Conservation (phyloP, 805 yeast genomes). For the Lipomyces yamanashiensis region DNA sequence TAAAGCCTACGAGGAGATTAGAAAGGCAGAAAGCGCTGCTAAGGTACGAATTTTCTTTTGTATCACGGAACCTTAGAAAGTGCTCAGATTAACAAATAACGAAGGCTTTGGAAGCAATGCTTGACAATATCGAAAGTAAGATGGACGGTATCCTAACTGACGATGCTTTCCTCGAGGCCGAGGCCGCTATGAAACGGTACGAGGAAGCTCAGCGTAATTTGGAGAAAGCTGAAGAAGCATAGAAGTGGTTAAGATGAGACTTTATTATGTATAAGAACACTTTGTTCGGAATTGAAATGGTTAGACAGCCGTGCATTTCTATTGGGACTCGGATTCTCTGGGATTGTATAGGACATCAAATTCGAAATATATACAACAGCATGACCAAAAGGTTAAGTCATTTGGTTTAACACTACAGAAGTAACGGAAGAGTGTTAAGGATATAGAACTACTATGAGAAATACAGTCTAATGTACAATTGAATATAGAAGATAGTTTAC, state of each 20-base stretch:
- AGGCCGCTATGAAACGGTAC: slow-evolving; percentile 28
- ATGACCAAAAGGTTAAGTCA: too few species aligned
- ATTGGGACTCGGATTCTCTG: too few species aligned
- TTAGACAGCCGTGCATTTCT: too few species aligned
- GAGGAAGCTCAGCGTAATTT: slow-evolving; percentile 9
- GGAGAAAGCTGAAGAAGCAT: neutral
- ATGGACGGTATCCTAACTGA: slow-evolving; percentile 31
- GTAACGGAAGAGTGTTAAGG: too few species aligned
- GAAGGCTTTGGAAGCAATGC: slow-evolving; percentile 33
- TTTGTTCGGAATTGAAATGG: too few species aligned
- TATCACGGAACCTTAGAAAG: too few species aligned
- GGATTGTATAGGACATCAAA: too few species aligned
- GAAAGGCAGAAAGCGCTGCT: slow-evolving; percentile 37
- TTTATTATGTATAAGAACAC: neutral
- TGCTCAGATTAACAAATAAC: neutral
- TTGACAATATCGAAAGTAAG: slow-evolving; percentile 33
- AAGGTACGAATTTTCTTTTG: slow-evolving; percentile 10
- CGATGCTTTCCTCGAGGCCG: slow-evolving; percentile 33
- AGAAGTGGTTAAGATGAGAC: neutral
- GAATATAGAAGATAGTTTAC: neutral
- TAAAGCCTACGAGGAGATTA: slow-evolving; percentile 32
- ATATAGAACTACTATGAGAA: neutral
- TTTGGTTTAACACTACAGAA: too few species aligned
- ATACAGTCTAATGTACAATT: slow-evolving; percentile 7
- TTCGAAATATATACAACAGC: too few species aligned